phyloP scores from a whole-genome alignment of 192 early-diverging fungal genomes.

The Thoreauomyces humboldtii region DNA sequence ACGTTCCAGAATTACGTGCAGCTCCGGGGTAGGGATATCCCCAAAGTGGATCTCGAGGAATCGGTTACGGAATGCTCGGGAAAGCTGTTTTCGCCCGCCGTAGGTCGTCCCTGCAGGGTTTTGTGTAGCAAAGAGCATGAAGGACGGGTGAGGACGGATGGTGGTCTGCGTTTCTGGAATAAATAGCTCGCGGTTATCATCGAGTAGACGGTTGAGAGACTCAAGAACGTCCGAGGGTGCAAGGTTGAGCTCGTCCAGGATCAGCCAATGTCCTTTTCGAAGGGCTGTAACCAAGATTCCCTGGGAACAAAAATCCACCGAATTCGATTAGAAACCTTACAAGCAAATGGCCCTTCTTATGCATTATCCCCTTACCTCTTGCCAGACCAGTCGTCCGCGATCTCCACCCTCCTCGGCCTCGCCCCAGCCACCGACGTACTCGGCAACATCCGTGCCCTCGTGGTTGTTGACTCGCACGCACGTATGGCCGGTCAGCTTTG shows the following conservation, averaged over 20 bases:
- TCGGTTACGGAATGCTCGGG: constrained; percentile 94
- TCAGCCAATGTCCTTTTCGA: constrained; percentile 94
- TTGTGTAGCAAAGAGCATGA: constrained; percentile 99
- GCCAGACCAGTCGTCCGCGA: constrained; percentile 69
- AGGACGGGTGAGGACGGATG: constrained; percentile 89
- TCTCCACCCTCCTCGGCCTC: constrained; percentile 70
- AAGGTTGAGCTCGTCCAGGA: constrained; percentile 97
- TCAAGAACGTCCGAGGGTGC: constrained; percentile 98
- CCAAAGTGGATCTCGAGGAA: constrained; percentile 96
- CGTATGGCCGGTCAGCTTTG: constrained; percentile 81
- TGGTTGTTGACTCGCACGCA: constrained; percentile 99
- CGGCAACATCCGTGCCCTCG: constrained; percentile 97
- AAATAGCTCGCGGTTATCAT: constrained; percentile 95
- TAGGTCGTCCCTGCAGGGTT: constrained; percentile 94
- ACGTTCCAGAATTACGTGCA: constrained; percentile 83
- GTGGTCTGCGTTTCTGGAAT: constrained; percentile 95
- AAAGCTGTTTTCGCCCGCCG: constrained; percentile 93
- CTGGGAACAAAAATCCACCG: constrained; percentile 22
- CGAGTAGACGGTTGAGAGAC: constrained; percentile 92
- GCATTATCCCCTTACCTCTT: constrained; percentile 69
- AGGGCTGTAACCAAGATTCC: constrained; percentile 92
- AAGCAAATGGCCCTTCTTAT: background rate
- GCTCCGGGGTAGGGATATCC: constrained; percentile 91
- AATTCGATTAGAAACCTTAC: background rate
- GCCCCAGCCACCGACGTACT: constrained; percentile 93